phyloP scores from a whole-genome alignment of 371 early-diverging fungal genomes.

The Neoconidiobolus thromboides region DNA sequence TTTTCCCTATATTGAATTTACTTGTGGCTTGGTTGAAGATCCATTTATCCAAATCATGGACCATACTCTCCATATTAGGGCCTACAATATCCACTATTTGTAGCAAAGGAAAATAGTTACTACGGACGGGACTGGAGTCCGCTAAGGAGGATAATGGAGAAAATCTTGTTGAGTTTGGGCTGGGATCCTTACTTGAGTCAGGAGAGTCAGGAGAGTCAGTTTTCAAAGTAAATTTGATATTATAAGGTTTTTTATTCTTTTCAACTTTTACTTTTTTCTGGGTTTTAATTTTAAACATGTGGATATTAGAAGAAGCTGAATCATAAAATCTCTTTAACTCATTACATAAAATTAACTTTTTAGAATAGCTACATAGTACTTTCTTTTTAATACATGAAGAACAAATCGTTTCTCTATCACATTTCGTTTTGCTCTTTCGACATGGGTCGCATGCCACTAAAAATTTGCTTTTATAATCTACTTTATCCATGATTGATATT shows the following conservation, averaged over 20 bases:
- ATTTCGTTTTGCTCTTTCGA: neutral
- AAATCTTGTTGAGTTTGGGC: neutral
- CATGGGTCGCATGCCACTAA: neutral
- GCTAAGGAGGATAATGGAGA: neutral
- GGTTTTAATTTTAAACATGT: neutral
- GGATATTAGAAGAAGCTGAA: neutral
- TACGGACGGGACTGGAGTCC: no score
- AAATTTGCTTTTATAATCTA: neutral
- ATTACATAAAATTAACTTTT: neutral
- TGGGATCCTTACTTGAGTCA: neutral
- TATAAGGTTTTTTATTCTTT: neutral
- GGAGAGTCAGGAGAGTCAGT: neutral
- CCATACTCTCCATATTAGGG: constrained; percentile 1
- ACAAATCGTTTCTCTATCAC: neutral
- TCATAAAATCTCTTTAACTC: constrained; percentile 4
- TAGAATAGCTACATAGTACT: neutral
- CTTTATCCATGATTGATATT: no score
- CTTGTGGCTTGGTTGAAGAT: neutral
- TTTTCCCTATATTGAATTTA: neutral
- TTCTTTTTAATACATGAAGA: neutral
- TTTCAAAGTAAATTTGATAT: no score
- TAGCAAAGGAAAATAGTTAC: neutral
- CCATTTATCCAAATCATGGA: neutral
- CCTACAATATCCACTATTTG: neutral
- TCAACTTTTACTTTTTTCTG: neutral